A percentile compares a stretch with the other conserved stretches of the same genome.
Conservation (phyloP, 169 alveolate genomes). For the Cryptosporidium viatorum region DNA sequence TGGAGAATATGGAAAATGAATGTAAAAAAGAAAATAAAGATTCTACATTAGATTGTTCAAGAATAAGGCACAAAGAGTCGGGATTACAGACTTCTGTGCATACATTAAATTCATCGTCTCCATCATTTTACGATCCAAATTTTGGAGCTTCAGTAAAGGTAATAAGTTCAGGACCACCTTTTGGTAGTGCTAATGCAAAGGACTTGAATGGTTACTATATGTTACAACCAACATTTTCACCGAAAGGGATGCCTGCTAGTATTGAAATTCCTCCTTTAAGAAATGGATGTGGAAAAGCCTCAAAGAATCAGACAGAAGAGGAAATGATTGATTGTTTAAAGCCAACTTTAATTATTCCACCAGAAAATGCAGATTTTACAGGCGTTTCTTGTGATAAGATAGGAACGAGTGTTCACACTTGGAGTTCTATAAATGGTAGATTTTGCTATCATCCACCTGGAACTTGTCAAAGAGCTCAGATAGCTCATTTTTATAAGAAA, state of each 20-base stretch:
- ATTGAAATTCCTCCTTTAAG: slow-evolving; percentile 42
- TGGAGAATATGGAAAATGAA: slow-evolving; percentile 36
- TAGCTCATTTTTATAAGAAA: slow-evolving; percentile 48
- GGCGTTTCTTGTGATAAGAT: slow-evolving; percentile 71
- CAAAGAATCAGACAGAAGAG: slow-evolving; percentile 42
- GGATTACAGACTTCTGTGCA: slow-evolving; percentile 55
- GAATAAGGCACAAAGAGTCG: slow-evolving; percentile 49
- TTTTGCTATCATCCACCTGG: slow-evolving; percentile 75
- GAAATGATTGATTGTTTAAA: slow-evolving; percentile 53
- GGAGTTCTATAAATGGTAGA: slow-evolving; percentile 71
- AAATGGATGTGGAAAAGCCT: slow-evolving; percentile 44
- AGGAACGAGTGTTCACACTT: slow-evolving; percentile 64
- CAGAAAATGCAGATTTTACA: slow-evolving; percentile 64
- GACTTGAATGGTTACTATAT: slow-evolving; percentile 52
- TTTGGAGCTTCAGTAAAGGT: slow-evolving; percentile 73
- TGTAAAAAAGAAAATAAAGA: slow-evolving; percentile 34
- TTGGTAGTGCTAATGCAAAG: slow-evolving; percentile 73
- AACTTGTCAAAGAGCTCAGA: slow-evolving; percentile 62
- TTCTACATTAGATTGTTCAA: slow-evolving; percentile 34
- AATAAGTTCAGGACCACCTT: slow-evolving; percentile 73
- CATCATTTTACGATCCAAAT: slow-evolving; percentile 68
- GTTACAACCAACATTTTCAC: slow-evolving; percentile 71
- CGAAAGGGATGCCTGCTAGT: slow-evolving; percentile 59
- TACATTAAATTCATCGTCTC: slow-evolving; percentile 72
- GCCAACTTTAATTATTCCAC: slow-evolving; percentile 69